Evolutionary conservation across 192 early-diverging fungal genomes (phyloP).

Genomic region (Martensiomyces pterosporus): DNA sequence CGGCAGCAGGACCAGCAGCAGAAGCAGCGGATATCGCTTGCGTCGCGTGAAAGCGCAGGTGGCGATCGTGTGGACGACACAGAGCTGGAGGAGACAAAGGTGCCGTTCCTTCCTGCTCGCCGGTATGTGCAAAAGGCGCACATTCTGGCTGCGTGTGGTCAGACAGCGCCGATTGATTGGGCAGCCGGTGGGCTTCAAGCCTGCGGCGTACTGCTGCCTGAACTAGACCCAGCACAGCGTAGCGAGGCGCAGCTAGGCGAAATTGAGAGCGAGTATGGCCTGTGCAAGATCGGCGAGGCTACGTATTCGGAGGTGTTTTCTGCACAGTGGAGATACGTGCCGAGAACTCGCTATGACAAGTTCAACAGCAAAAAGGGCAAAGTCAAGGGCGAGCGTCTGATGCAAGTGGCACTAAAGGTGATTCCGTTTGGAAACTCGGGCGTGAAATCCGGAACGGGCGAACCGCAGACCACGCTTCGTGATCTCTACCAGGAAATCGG

Average conservation of each 20-base stretch:
- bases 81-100: conserved; percentile 40
- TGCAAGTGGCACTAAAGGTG: conserved; percentile 72
- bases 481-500: conserved; percentile 64
- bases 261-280: conserved; percentile 34
- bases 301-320: conserved; percentile 81
- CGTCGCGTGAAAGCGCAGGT: too few species aligned
- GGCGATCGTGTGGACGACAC: conserved; percentile 14
- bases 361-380: conserved; percentile 38
- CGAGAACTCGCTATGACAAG: conserved; percentile 40
- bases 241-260: conserved; percentile 31
- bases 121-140: conserved; percentile 45
- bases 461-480: conserved; percentile 49
- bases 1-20: too few species aligned
- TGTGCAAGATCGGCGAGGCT: conserved; percentile 79
- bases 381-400: conserved; percentile 45
- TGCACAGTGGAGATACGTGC: conserved; percentile 44
- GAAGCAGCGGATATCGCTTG: too few species aligned
- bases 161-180: conserved; percentile 51
- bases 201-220: conserved; percentile 38
- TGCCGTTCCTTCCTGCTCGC: conserved; percentile 47
- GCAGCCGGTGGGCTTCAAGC: conserved; percentile 33
- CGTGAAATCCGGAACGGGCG: conserved; percentile 42
- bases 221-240: conserved; percentile 11
- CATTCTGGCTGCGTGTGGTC: conserved; percentile 44
- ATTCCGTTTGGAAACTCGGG: conserved; percentile 65